phyloP scores from a whole-genome alignment of 2,329 filamentous ascomycete genomes.

The Hymenotorrendiella dingleyae region DNA sequence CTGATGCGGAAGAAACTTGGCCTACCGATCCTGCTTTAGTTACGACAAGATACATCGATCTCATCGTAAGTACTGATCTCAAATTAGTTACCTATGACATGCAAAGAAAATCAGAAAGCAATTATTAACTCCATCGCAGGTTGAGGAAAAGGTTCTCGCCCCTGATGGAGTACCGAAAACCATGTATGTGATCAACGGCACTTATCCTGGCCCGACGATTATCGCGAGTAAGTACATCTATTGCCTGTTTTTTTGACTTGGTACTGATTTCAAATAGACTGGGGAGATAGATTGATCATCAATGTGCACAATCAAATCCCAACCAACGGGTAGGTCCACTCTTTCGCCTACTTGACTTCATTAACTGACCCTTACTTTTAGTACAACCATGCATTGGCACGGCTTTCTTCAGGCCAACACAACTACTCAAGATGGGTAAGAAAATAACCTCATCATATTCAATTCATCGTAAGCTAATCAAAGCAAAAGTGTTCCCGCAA shows the following conservation, averaged over 20 bases:
- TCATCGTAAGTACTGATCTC: no score
- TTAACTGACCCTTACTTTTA: background rate
- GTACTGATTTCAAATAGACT: background rate
- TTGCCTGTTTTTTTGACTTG: background rate
- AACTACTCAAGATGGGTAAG: constrained; percentile 38
- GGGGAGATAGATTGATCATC: constrained; percentile 37
- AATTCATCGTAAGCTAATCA: background rate
- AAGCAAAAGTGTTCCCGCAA: background rate
- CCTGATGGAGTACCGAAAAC: constrained; percentile 39
- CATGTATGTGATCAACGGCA: constrained; percentile 39
- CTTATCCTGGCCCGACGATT: constrained; percentile 29
- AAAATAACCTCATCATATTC: no score
- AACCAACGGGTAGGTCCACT: constrained; percentile 37
- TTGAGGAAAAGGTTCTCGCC: background rate
- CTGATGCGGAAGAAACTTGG: constrained; percentile 1
- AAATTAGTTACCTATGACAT: no score
- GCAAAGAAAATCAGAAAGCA: no score
- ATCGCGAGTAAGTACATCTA: constrained; percentile 15
- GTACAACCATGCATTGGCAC: constrained; percentile 40
- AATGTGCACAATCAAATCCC: constrained; percentile 58
- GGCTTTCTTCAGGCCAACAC: constrained; percentile 41
- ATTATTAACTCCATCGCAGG: no score
- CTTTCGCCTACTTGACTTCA: background rate
- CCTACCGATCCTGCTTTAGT: background rate
- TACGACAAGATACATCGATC: background rate